Percentiles rank a stretch among this genome's conserved stretches.
Conservation (phyloP, 2,329 filamentous ascomycete genomes). For the Acrocalymma vagum region DNA sequence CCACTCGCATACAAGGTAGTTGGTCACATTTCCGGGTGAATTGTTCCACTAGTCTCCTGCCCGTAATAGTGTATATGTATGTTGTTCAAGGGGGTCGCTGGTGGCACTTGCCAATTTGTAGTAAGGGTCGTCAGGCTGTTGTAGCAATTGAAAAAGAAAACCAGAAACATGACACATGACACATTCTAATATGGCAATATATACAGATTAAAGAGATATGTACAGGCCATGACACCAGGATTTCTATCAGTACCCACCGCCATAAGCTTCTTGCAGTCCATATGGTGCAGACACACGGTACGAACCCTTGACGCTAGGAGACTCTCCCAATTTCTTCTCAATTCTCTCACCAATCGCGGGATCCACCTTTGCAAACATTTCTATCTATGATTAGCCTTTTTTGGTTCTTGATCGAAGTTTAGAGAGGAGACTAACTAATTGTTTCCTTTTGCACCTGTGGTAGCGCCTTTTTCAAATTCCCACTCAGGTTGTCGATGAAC, state of each 20-base stretch:
- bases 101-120: too few relatives aligned
- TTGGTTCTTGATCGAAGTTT: neutral
- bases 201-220: too few relatives aligned
- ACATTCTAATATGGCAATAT: too few relatives aligned
- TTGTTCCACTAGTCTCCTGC: too few relatives aligned
- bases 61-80: too few relatives aligned
- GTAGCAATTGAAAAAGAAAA: too few relatives aligned
- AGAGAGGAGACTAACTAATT: constrained; percentile 22
- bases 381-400: constrained; percentile 5
- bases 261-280: constrained; percentile 14
- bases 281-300: constrained; percentile 20
- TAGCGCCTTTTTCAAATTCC: constrained; percentile 23
- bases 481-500: constrained; percentile 36
- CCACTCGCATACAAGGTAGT: too few relatives aligned
- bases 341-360: constrained; percentile 21
- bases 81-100: too few relatives aligned
- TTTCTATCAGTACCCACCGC: constrained; percentile 22
- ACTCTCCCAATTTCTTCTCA: constrained; percentile 16
- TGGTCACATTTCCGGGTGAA: too few relatives aligned
- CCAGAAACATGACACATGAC: too few relatives aligned
- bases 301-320: constrained; percentile 11
- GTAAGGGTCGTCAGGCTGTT: too few relatives aligned
- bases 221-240: too few relatives aligned
- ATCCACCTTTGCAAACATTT: constrained; percentile 26
- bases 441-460: constrained; percentile 29